These are phyloP conservation scores for Xylaria arbuscula DNA, from an alignment of 2,329 filamentous ascomycete species.

Conservation along the genomic window DNA sequence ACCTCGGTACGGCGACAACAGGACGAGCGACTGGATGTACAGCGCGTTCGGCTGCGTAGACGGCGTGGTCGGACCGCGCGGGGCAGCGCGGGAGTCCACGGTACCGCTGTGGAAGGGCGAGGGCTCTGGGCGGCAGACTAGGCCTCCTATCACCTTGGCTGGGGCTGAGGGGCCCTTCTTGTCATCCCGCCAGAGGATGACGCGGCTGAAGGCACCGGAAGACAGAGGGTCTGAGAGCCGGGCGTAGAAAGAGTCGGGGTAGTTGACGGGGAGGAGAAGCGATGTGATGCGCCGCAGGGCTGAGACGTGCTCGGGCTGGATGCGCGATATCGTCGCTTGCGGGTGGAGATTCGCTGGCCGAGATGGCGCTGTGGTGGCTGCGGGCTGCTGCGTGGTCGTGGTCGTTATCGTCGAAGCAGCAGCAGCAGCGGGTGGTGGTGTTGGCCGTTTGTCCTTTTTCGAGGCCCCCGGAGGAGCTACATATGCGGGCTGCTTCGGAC, in stretches of 20 bases:
- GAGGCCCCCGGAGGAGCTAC: slow-evolving; percentile 53
- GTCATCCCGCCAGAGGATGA: slow-evolving; percentile 67
- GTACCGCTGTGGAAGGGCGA: slow-evolving; percentile 50
- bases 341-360: slow-evolving; percentile 53
- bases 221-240: slow-evolving; percentile 61
- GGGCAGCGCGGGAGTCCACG: not conserved
- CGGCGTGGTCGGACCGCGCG: slow-evolving; percentile 30
- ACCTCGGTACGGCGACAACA: slow-evolving; percentile 71
- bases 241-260: slow-evolving; percentile 72
- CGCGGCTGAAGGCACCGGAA: slow-evolving; percentile 67
- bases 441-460: slow-evolving; percentile 18
- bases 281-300: slow-evolving; percentile 72
- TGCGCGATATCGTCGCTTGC: slow-evolving; percentile 64
- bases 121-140: slow-evolving; percentile 72
- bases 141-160: slow-evolving; percentile 67
- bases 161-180: slow-evolving; percentile 51
- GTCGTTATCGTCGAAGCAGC: slow-evolving; percentile 8
- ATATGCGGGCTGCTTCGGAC: slow-evolving; percentile 60
- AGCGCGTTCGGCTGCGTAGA: slow-evolving; percentile 58
- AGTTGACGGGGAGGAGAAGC: slow-evolving; percentile 71
- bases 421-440: slow-evolving; percentile 22
- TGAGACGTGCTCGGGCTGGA: slow-evolving; percentile 64
- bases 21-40: slow-evolving; percentile 73
- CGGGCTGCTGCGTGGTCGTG: slow-evolving; percentile 31
- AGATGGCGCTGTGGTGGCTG: slow-evolving; percentile 36